phyloP scores from a whole-genome alignment of 2,329 filamentous ascomycete species.

The Rutstroemia sp. region DNA sequence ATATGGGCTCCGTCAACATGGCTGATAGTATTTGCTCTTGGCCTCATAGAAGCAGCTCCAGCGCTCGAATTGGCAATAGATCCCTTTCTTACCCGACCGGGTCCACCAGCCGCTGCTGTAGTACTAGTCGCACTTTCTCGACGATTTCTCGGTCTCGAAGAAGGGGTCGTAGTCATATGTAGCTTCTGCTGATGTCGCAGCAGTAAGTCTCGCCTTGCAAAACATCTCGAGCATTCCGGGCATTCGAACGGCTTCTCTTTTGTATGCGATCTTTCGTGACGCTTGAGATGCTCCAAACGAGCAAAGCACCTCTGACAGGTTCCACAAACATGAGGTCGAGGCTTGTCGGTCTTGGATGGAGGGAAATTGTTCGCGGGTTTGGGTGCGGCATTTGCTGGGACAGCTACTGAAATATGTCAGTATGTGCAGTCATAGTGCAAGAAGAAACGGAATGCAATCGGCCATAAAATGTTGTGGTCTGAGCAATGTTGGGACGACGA shows the following conservation, averaged over 20 bases:
- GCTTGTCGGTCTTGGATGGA: slow-evolving; percentile 94
- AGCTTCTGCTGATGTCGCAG: slow-evolving; percentile 97
- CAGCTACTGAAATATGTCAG: not conserved
- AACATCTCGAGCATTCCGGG: slow-evolving; percentile 88
- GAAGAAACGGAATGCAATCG: not conserved
- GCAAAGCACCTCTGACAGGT: slow-evolving; percentile 93
- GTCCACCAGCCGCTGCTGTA: slow-evolving; percentile 49
- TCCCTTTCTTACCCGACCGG: slow-evolving; percentile 81
- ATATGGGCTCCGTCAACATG: slow-evolving; percentile 76
- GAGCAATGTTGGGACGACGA: not conserved
- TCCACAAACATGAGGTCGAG: slow-evolving; percentile 84
- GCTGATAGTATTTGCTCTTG: slow-evolving; percentile 91
- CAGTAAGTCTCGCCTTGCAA: slow-evolving; percentile 85
- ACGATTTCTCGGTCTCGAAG: slow-evolving; percentile 77
- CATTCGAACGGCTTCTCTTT: slow-evolving; percentile 98
- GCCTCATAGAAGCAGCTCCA: slow-evolving; percentile 60
- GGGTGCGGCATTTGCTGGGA: slow-evolving; percentile 12
- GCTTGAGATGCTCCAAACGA: slow-evolving; percentile 90
- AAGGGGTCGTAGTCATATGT: slow-evolving; percentile 85
- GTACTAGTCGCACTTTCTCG: slow-evolving; percentile 79
- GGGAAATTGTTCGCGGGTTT: slow-evolving; percentile 41
- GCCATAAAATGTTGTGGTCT: not conserved
- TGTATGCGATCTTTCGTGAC: slow-evolving; percentile 95
- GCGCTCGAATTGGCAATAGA: slow-evolving; percentile 67
- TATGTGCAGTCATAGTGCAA: not conserved